Evolutionary conservation across 2,329 filamentous ascomycete species (phyloP).

Genomic region (Colletotrichum musicola): DNA sequence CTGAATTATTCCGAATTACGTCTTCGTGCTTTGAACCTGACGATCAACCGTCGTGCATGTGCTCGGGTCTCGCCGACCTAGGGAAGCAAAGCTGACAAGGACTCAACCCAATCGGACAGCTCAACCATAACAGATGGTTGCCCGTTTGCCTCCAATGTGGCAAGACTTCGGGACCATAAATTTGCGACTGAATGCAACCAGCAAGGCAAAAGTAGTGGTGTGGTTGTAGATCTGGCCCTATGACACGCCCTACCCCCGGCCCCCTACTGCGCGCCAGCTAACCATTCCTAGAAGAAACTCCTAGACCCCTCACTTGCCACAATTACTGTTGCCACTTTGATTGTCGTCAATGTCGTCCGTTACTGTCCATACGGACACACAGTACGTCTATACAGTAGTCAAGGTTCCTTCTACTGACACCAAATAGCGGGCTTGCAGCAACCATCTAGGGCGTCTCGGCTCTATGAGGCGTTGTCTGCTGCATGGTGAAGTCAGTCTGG

Average conservation of each 20-base stretch:
- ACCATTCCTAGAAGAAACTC: too few species aligned
- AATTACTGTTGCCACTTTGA: too few species aligned
- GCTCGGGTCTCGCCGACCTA: background rate
- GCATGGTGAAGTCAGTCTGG: too few species aligned
- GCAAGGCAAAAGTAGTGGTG: background rate
- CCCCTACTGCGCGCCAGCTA: too few species aligned
- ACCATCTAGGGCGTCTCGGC: too few species aligned
- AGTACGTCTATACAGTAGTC: too few species aligned
- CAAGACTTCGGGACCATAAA: background rate
- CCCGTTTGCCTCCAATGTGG: background rate
- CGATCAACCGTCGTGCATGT: background rate
- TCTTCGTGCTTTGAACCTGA: background rate
- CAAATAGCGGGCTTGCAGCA: too few species aligned
- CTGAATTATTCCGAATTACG: background rate
- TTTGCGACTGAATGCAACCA: background rate
- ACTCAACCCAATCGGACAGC: background rate
- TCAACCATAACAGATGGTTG: background rate
- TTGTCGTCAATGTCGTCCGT: too few species aligned
- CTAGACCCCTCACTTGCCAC: too few species aligned
- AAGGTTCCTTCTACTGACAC: too few species aligned
- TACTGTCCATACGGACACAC: too few species aligned
- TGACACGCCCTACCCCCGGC: background rate
- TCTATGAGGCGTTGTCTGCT: too few species aligned
- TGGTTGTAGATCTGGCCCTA: background rate
- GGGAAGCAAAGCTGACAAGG: background rate